Evolutionary conservation across 177 flowering plant species (phyloP), one percentile per base, ranked within the genome.

Genomic region (Vitis hybrid): DNA sequence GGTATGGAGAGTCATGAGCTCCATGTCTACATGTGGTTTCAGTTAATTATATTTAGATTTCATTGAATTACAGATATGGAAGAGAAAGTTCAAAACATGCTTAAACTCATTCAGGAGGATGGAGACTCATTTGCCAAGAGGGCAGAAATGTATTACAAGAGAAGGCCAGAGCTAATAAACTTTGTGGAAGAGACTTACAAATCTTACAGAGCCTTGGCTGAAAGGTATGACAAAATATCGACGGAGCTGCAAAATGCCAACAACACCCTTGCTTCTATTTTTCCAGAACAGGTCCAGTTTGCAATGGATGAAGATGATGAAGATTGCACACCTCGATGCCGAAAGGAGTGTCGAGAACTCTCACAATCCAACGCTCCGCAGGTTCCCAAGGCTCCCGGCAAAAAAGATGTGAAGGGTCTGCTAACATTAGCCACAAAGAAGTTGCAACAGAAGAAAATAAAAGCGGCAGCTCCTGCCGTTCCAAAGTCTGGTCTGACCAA

Each of bases 101-200:
- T 91, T 2, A 81, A 82, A 62, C 89, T 91, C 61, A 79, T 93
- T 0, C 78, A 84, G 72, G 91, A 90, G 27, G 98, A 93, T 73
- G 98, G 93, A 46, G 97, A 93, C 70, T 88, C 98, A 4, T 93
- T 93, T 71, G 93, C 90, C 53, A 88, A 82, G 79, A 83, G 97
- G 63, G 98, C 98, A 35, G 97, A 92, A 73, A 92, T 91, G 98
- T 92, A 91, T 77, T 93, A 91, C 84, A 90, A 84, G 67, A 87
- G 78, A 66, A 78, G 94, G 81, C 98, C 98, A 20, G 94, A 93
- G 67, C 76, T 93, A 68, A 85, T 88, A 63, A 76, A 62, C 76
- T 84, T 84, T 35, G 93, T 93, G 4, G 93, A 91, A 74, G 98
- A 93, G 70, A 72, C 86, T 32, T 87, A 78, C 81, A 64, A 83